phyloP scores from a whole-genome alignment of 2,329 filamentous ascomycete species.

The Ophiostoma himal-ulmi region DNA sequence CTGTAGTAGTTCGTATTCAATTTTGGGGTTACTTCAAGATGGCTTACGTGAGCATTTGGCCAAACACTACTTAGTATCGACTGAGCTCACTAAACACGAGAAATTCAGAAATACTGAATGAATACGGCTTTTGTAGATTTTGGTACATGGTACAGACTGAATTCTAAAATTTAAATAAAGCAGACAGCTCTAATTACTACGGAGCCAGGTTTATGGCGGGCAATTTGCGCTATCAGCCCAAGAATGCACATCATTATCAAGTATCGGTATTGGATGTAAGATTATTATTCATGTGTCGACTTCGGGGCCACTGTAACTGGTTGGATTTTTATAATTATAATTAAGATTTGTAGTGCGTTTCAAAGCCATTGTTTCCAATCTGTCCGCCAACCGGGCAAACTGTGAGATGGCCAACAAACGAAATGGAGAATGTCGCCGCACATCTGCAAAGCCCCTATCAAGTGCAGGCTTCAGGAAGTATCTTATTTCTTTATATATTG shows the following conservation, averaged over 20 bases:
- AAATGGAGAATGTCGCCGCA: background rate
- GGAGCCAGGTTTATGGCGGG: background rate
- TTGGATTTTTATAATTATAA: too few species aligned
- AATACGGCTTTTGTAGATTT: background rate
- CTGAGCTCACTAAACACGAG: background rate
- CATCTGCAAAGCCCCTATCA: background rate
- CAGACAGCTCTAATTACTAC: background rate
- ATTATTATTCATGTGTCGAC: background rate
- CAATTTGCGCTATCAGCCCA: background rate
- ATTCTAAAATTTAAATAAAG: background rate
- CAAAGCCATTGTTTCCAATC: slow-evolving; percentile 7
- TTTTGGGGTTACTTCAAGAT: background rate
- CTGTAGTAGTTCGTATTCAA: background rate
- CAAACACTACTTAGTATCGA: background rate
- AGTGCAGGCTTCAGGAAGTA: background rate
- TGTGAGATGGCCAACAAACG: background rate
- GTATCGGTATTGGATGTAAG: background rate
- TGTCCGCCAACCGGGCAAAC: slow-evolving; percentile 1
- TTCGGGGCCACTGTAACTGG: too few species aligned
- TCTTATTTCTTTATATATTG: background rate
- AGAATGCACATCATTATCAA: background rate
- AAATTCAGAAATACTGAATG: background rate
- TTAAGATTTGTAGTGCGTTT: background rate
- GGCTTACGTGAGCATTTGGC: background rate
- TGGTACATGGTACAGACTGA: background rate